phyloP scores from a whole-genome alignment of 208 protist species.

The Willaertia magna region DNA sequence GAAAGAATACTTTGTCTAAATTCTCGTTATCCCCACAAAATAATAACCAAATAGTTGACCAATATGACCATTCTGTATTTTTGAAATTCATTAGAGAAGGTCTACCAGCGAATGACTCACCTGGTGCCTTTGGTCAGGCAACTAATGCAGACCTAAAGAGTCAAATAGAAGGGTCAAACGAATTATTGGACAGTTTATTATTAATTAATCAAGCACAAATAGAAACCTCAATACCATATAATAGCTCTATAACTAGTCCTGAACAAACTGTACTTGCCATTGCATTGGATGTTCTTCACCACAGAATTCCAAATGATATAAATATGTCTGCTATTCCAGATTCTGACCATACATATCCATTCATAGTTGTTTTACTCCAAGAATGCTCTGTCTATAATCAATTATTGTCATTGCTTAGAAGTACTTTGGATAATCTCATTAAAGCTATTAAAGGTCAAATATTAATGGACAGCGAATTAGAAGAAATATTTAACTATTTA shows the following conservation, averaged over 20 bases:
- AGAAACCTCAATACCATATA: too few species aligned
- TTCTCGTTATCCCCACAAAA: neutral
- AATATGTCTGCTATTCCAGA: constrained; percentile 58
- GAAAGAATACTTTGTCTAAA: neutral
- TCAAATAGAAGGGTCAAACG: constrained; percentile 75
- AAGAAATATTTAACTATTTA: constrained; percentile 75
- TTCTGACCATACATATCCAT: constrained; percentile 59
- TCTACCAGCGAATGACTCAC: constrained; percentile 79
- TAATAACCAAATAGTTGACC: too few species aligned
- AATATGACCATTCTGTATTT: constrained; percentile 42
- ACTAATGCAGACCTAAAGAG: constrained; percentile 92
- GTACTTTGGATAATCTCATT: constrained; percentile 70
- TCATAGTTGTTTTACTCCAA: constrained; percentile 91
- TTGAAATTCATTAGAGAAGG: constrained; percentile 68
- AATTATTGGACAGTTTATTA: constrained; percentile 83
- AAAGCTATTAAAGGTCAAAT: constrained; percentile 90
- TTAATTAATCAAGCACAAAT: constrained; percentile 52
- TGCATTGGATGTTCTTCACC: constrained; percentile 60
- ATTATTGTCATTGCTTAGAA: constrained; percentile 71
- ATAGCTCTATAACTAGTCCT: constrained; percentile 29
- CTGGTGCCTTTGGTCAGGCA: constrained; percentile 95
- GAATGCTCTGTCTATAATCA: constrained; percentile 93
- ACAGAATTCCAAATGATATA: constrained; percentile 65
- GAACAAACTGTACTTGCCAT: constrained; percentile 24
- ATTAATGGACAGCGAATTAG: constrained; percentile 89